Conservation (phyloP, 345 rosid genomes). For the Barbarea vulgaris region DNA sequence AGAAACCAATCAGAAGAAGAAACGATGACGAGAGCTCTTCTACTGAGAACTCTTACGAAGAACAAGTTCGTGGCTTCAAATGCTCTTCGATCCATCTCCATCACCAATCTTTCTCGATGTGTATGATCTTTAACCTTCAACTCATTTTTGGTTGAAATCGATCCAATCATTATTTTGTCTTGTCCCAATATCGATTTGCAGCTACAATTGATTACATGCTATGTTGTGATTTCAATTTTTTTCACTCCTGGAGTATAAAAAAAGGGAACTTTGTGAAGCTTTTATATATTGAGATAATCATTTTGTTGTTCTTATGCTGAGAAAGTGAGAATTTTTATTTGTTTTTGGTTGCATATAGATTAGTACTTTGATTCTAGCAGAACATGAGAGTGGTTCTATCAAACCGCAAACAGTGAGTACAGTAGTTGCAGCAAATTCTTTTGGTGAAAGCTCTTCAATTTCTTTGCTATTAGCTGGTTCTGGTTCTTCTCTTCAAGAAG, state of each 20-base stretch:
- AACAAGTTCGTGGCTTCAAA: constrained; percentile 7
- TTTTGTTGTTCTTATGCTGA: not conserved
- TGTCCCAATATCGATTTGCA: not conserved
- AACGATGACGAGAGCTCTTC: constrained; percentile 30
- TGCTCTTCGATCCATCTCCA: constrained; percentile 16
- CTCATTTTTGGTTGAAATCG: not conserved
- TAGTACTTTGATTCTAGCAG: constrained; percentile 79
- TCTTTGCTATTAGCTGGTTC: constrained; percentile 84
- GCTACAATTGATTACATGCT: not conserved
- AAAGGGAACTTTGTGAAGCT: not conserved
- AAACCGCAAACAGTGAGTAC: constrained; percentile 70
- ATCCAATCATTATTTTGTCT: not conserved
- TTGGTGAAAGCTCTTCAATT: constrained; percentile 56
- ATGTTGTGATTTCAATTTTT: not conserved
- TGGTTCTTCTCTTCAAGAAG: constrained; percentile 72
- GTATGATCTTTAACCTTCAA: constrained; percentile 10
- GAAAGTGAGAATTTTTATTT: constrained; percentile 3
- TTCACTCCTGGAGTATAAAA: not conserved
- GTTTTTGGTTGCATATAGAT: constrained; percentile 41
- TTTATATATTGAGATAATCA: not conserved
- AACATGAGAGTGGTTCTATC: constrained; percentile 74
- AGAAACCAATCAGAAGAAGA: constrained; percentile 27
- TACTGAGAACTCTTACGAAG: constrained; percentile 37
- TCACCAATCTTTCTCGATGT: constrained; percentile 25
- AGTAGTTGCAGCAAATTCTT: constrained; percentile 70